Evolutionary conservation across 495 filamentous ascomycete genomes (phyloP).

Genomic region (Parathielavia appendiculata): DNA sequence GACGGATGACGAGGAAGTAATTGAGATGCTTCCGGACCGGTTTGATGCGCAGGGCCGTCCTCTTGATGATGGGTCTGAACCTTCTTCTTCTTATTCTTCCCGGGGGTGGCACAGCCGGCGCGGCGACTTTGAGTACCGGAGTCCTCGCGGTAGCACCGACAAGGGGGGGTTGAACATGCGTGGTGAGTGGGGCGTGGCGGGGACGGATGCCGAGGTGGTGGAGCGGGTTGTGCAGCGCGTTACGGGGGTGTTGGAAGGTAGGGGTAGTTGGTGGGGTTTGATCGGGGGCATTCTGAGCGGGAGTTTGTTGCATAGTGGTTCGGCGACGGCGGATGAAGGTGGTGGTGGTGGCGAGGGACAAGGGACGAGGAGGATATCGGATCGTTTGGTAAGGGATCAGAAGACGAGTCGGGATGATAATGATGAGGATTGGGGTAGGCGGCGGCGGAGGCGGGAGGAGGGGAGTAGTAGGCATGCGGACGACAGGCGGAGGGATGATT

Average conservation of each 20-base stretch:
- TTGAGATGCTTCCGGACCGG: slow-evolving; percentile 55
- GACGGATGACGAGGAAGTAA: slow-evolving; percentile 28
- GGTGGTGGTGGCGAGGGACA: background rate
- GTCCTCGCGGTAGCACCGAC: slow-evolving; percentile 7
- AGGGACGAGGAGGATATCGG: slow-evolving; percentile 6
- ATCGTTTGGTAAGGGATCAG: slow-evolving; percentile 3
- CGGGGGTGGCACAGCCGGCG: slow-evolving; percentile 16
- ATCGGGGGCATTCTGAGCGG: slow-evolving; percentile 28
- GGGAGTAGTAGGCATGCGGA: slow-evolving; percentile 14
- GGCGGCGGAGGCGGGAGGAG: background rate
- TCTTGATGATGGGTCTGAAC: slow-evolving; percentile 26
- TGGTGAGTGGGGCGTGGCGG: slow-evolving; percentile 29
- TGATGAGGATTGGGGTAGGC: slow-evolving; percentile 1
- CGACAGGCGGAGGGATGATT: slow-evolving; percentile 4
- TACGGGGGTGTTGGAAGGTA: slow-evolving; percentile 33
- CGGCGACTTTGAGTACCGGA: slow-evolving; percentile 31
- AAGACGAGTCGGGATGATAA: slow-evolving; percentile 5
- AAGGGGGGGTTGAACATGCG: slow-evolving; percentile 15
- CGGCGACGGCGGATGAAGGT: background rate
- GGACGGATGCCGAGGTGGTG: slow-evolving; percentile 32
- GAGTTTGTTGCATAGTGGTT: slow-evolving; percentile 21
- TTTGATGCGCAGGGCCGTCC: slow-evolving; percentile 60
- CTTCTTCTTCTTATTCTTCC: background rate
- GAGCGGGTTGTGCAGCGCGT: slow-evolving; percentile 31
- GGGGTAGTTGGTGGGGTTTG: slow-evolving; percentile 27